Conservation (phyloP, 2,329 filamentous ascomycete genomes). For the Cladosporium halotolerans region DNA sequence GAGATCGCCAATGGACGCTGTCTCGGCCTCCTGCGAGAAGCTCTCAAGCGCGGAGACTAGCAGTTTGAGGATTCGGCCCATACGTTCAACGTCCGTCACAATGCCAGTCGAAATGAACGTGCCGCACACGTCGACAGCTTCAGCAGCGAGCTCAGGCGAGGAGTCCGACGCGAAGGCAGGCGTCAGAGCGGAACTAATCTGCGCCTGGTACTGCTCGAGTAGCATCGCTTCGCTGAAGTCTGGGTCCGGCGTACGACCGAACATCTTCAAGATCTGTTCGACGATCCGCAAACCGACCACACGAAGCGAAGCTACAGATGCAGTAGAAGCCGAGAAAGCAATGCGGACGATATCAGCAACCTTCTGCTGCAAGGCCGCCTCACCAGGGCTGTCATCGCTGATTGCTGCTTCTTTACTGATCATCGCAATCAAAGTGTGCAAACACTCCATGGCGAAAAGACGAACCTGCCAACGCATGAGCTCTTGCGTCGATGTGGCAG, state of each 20-base stretch:
- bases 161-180: constrained; percentile 95
- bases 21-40: constrained; percentile 73
- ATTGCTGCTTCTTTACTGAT: constrained; percentile 72
- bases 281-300: constrained; percentile 92
- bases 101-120: constrained; percentile 96
- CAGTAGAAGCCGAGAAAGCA: constrained; percentile 95
- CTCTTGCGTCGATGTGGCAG: constrained; percentile 59
- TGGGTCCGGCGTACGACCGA: constrained; percentile 89
- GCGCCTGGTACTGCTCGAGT: constrained; percentile 95
- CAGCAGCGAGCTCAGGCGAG: constrained; percentile 88
- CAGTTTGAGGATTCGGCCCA: constrained; percentile 94
- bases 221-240: constrained; percentile 97
- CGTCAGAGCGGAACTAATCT: constrained; percentile 93
- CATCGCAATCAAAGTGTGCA: constrained; percentile 74
- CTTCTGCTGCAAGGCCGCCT: constrained; percentile 70
- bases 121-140: constrained; percentile 96
- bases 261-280: constrained; percentile 88
- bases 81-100: constrained; percentile 94
- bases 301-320: constrained; percentile 80
- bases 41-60: constrained; percentile 86
- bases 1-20: constrained; percentile 84
- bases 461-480: constrained; percentile 91
- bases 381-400: constrained; percentile 71
- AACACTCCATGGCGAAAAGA: constrained; percentile 84
- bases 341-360: constrained; percentile 92